A percentile compares a stretch with the other conserved stretches of the same genome.
Evolutionary conservation across 1,284 basidiomycete genomes (phyloP).

Genomic region (Heterobasidion annosum): DNA sequence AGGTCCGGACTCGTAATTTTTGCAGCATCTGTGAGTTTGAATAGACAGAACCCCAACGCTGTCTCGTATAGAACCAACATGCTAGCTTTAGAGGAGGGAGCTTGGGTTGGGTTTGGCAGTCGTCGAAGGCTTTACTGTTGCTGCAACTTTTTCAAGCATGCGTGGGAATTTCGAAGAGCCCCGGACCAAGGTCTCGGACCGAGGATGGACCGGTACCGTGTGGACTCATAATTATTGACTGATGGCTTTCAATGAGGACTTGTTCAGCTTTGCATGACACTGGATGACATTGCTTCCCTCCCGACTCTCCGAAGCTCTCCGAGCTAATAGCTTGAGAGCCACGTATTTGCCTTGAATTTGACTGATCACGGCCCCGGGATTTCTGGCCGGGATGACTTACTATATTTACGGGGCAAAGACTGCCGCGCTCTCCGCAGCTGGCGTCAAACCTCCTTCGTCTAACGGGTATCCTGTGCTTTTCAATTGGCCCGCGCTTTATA

Average conservation of each 20-base stretch:
- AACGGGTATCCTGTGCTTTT: background rate
- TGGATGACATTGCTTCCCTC: too few species aligned
- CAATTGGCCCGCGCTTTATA: background rate
- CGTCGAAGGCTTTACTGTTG: background rate
- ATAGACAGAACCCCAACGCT: slow-evolving; percentile 92
- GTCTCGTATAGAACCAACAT: slow-evolving; percentile 86
- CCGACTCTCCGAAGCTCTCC: too few species aligned
- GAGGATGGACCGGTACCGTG: background rate
- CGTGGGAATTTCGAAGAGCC: background rate
- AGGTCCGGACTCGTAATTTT: slow-evolving; percentile 84
- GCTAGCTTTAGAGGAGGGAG: slow-evolving; percentile 15
- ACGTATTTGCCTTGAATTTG: too few species aligned
- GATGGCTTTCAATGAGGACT: too few species aligned
- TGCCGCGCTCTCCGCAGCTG: too few species aligned
- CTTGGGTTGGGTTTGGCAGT: background rate
- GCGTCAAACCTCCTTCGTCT: too few species aligned
- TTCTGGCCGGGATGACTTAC: too few species aligned
- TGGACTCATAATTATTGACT: too few species aligned
- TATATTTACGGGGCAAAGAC: too few species aligned
- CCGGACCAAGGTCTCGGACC: background rate
- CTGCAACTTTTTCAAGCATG: background rate
- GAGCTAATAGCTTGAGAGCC: too few species aligned
- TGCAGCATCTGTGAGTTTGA: slow-evolving; percentile 89
- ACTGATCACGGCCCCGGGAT: too few species aligned
- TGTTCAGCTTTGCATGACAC: too few species aligned